Conservation (phyloP, 805 yeast species). For the Schwanniomyces vanrijiae region DNA sequence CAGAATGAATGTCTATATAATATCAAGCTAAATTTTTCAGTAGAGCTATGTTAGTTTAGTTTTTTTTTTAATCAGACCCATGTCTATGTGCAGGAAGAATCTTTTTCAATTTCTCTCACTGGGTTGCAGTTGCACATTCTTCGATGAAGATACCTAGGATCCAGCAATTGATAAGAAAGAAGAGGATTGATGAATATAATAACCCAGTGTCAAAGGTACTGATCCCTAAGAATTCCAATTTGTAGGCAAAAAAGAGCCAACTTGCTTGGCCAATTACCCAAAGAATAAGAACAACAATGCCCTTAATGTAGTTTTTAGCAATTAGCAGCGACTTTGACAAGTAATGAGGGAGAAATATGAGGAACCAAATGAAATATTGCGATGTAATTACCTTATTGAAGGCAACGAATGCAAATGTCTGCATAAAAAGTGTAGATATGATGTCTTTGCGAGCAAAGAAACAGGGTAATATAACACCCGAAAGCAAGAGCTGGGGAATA, state of each 20-base stretch:
- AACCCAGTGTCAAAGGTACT: constrained; percentile 62
- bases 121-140: constrained; percentile 12
- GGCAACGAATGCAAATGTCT: constrained; percentile 44
- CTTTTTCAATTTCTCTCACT: background rate
- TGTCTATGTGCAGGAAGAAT: background rate
- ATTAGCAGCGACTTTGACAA: constrained; percentile 45
- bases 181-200: constrained; percentile 52
- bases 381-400: constrained; percentile 74
- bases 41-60: background rate
- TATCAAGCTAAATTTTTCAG: background rate
- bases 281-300: constrained; percentile 39
- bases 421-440: constrained; percentile 36
- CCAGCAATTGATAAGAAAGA: constrained; percentile 64
- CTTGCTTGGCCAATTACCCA: constrained; percentile 75
- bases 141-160: constrained; percentile 57
- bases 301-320: constrained; percentile 27
- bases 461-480: constrained; percentile 60
- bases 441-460: constrained; percentile 31
- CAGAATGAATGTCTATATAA: background rate
- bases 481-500: constrained; percentile 72
- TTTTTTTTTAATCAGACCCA: background rate
- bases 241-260: constrained; percentile 81
- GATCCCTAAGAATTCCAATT: constrained; percentile 75
- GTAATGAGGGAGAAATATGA: constrained; percentile 78
- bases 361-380: constrained; percentile 94